Evolutionary conservation across 2,329 filamentous ascomycete genomes (phyloP), one percentile per base, ranked within the genome.

Genomic region (Ramichloridium luteum): DNA sequence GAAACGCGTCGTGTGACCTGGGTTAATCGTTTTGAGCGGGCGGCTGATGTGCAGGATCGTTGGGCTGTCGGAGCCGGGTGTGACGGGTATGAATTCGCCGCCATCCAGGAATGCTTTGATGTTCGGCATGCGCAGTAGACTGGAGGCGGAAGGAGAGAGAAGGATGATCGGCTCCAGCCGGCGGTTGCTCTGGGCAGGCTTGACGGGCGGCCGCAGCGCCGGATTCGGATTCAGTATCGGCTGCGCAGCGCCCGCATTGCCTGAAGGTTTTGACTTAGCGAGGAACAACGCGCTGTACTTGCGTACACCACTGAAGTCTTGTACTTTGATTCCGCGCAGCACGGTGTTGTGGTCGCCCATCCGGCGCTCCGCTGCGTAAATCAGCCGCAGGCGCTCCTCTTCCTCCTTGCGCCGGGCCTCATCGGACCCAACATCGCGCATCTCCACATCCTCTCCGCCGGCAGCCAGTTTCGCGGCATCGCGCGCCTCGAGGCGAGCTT

Each of bases 271-370:
- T 13, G 36, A 32, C 35, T 53, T 53, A 30, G 39, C 41, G 25
- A 52, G 45, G 41, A 54, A 54, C 10, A 48, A 34, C 4, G 42
- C 37, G 28, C 41, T 47, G 43, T 81, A 72, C 28, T 50, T 94
- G 49, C 86, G 82, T 41, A 94, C 80, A 49, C 86, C 78, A 11
- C 85, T 88, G 58, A 96, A 96, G 61, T 98, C 90, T 83, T 94
- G 49, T 5, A 41, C 78, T 58, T 93, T 96, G 50, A 84, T 77
- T 2, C 90, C 90, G 38, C 85, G 69, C 35, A 98, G 63, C 6
- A 85, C 72, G 20, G 75, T 85, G 60, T 98, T 98, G 46, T 88
- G 75, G 58, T 98, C 86, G 8, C 86, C 86, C 72, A 92, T 86
- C 53, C 76, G 79, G 37, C 90, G 71, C 68, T 98, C 90, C 10